phyloP scores from a whole-genome alignment of 225 moss, liverwort and hornwort species.

The Climacium dendroides region DNA sequence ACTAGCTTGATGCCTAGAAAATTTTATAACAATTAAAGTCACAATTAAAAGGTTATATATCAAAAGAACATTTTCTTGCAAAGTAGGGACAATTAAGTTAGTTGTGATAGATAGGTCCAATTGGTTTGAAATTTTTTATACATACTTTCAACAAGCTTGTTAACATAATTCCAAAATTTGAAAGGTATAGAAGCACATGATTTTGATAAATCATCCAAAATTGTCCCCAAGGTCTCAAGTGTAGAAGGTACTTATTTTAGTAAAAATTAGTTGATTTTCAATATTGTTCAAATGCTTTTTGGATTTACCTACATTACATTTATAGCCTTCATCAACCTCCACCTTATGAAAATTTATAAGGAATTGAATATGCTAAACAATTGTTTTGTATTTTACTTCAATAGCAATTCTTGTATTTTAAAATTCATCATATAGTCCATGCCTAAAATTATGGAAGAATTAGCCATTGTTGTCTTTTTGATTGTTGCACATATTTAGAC shows the following conservation, averaged over 20 bases:
- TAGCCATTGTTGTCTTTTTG: background rate
- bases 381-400: background rate
- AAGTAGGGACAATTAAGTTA: fast-evolving
- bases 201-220: background rate
- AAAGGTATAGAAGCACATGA: background rate
- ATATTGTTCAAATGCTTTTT: background rate
- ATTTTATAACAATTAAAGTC: background rate
- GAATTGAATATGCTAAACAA: background rate
- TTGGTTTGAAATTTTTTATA: background rate
- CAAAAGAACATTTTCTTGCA: fast-evolving
- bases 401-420: fast-evolving
- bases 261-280: fast-evolving
- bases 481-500: background rate
- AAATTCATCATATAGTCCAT: background rate
- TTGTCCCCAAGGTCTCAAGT: no score
- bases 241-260: no score
- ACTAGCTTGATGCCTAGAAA: background rate
- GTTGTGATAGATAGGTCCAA: no score
- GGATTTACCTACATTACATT: background rate
- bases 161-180: fast-evolving
- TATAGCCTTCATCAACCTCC: background rate
- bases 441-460: fast-evolving
- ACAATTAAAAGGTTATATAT: fast-evolving
- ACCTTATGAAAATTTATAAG: no score
- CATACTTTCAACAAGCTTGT: fast-evolving